A percentile compares a stretch with the other conserved stretches of the same genome.
These are phyloP conservation scores for Plenodomus lindquistii DNA, from an alignment of 2,329 filamentous ascomycete genomes.

Conservation along the genomic window DNA sequence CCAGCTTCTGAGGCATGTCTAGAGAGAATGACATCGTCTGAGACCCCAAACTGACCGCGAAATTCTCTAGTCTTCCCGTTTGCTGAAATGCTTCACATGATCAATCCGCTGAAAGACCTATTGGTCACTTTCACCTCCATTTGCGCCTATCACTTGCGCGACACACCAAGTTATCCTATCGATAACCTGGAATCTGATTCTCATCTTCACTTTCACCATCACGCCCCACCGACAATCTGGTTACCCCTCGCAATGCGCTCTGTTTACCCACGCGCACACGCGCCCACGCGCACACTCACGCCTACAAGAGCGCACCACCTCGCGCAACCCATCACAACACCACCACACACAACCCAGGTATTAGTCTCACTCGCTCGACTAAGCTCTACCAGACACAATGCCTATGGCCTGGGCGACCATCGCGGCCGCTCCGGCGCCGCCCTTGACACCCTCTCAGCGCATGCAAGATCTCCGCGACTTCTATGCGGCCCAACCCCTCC, in stretches of 20 bases:
- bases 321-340: background rate
- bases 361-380: too few relatives aligned
- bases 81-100: too few relatives aligned
- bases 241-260: background rate
- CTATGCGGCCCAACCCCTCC: background rate
- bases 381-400: background rate
- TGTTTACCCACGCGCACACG: too few relatives aligned
- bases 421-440: background rate
- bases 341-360: background rate
- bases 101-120: too few relatives aligned
- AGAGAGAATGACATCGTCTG: too few relatives aligned
- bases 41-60: too few relatives aligned
- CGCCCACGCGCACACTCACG: background rate
- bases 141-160: background rate
- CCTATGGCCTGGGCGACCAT: conserved; percentile 1
- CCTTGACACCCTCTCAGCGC: background rate
- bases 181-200: background rate
- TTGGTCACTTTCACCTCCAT: background rate
- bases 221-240: background rate
- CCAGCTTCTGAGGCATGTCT: too few relatives aligned
- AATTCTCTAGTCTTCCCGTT: too few relatives aligned
- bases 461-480: background rate
- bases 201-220: background rate
- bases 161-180: too few relatives aligned
- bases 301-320: background rate